Evolutionary conservation across 2,329 filamentous ascomycete species (phyloP).

Genomic region (Monosporascus sp.): DNA sequence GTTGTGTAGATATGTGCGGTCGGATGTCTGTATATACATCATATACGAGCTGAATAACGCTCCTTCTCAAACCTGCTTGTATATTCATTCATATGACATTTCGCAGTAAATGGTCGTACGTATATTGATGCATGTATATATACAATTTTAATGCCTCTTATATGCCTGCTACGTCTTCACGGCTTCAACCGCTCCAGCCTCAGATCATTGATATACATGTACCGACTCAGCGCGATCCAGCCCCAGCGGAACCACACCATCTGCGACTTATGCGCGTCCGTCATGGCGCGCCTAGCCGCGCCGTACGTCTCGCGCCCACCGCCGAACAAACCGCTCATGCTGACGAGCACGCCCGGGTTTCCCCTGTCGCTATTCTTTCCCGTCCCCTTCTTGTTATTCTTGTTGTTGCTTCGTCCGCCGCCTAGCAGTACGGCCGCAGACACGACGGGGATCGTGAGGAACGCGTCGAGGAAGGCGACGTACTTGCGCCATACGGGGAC

Average conservation of each 20-base stretch:
- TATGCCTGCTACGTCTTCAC: no score
- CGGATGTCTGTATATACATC: no score
- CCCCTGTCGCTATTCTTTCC: slow-evolving; percentile 30
- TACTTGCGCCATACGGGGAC: slow-evolving; percentile 78
- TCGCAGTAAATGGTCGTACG: no score
- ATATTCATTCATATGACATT: no score
- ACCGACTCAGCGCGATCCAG: slow-evolving; percentile 85
- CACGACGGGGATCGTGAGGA: slow-evolving; percentile 61
- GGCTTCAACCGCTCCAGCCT: slow-evolving; percentile 40
- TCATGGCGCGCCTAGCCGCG: slow-evolving; percentile 80
- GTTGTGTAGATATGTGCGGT: no score
- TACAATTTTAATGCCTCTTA: no score
- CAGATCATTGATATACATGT: slow-evolving; percentile 94
- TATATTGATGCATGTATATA: no score
- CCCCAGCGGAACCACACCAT: slow-evolving; percentile 99
- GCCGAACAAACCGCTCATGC: slow-evolving; percentile 61
- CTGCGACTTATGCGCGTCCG: slow-evolving; percentile 82
- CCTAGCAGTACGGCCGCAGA: slow-evolving; percentile 45
- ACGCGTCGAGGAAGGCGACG: slow-evolving; percentile 65
- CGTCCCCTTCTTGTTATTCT: slow-evolving; percentile 1
- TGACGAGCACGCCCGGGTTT: slow-evolving; percentile 58
- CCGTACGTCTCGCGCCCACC: slow-evolving; percentile 41
- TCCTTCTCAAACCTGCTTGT: no score
- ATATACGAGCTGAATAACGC: no score
- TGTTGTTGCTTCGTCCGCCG: slow-evolving; percentile 14